Evolutionary conservation across 2,329 filamentous ascomycete genomes (phyloP).

Genomic region (Fusarium udum): DNA sequence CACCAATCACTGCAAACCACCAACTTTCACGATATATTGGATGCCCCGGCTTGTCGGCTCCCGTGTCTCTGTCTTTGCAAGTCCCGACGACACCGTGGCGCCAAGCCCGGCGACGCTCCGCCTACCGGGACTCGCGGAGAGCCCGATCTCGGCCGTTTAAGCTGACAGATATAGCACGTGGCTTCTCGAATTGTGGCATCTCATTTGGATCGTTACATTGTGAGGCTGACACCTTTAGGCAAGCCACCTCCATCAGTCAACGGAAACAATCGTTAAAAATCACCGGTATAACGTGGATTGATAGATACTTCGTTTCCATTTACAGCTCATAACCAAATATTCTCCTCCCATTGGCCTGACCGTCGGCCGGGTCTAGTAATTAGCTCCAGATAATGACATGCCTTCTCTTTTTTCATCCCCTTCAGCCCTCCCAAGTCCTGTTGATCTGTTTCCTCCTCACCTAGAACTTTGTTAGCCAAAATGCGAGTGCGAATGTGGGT

Average conservation of each 20-base stretch:
- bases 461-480: slow-evolving; percentile 52
- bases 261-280: background rate
- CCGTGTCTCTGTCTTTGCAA: background rate
- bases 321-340: slow-evolving; percentile 34
- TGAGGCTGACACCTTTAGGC: slow-evolving; percentile 18
- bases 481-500: background rate
- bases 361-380: slow-evolving; percentile 20
- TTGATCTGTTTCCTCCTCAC: slow-evolving; percentile 75
- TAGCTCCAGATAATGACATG: slow-evolving; percentile 32
- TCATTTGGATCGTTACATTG: slow-evolving; percentile 22
- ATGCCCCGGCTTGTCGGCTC: background rate
- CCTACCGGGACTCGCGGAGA: background rate
- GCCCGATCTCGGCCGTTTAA: slow-evolving; percentile 6
- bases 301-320: slow-evolving; percentile 34
- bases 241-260: slow-evolving; percentile 5
- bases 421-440: slow-evolving; percentile 64
- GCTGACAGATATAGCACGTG: background rate
- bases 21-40: background rate
- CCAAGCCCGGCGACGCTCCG: slow-evolving; percentile 25
- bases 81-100: slow-evolving; percentile 28
- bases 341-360: slow-evolving; percentile 17
- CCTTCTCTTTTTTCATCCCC: slow-evolving; percentile 13
- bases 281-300: background rate
- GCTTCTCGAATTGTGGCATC: background rate
- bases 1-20: background rate